A percentile compares a stretch with the other conserved stretches of the same genome.
Conservation (phyloP, 1,284 basidiomycete genomes). For the Cutaneotrichosporon sp. region DNA sequence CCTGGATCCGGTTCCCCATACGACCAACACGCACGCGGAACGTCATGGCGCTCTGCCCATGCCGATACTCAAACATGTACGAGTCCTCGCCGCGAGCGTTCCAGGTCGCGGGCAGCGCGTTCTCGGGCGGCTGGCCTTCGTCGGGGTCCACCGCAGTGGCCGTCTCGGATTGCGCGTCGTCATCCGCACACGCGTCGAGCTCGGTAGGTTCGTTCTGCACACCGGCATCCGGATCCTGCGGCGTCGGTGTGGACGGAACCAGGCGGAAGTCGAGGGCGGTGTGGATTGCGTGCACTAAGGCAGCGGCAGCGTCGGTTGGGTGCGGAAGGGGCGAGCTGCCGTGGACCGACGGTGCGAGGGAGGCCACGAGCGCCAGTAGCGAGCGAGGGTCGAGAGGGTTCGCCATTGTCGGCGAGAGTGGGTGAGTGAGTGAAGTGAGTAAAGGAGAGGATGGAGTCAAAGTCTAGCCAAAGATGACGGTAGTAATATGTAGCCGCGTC, state of each 20-base stretch:
- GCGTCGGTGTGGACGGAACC: constrained; percentile 15
- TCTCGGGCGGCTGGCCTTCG: constrained; percentile 21
- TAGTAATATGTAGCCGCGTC: background rate
- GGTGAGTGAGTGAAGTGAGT: constrained; percentile 1
- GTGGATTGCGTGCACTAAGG: constrained; percentile 54
- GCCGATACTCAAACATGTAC: constrained; percentile 53
- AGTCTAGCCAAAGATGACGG: background rate
- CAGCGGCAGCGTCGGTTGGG: constrained; percentile 50
- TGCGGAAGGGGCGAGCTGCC: constrained; percentile 36
- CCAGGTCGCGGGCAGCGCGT: constrained; percentile 34
- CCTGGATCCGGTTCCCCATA: constrained; percentile 52
- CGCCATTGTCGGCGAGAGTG: constrained; percentile 27
- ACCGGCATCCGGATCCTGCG: background rate
- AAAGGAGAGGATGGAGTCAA: too few relatives aligned
- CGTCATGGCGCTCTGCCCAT: constrained; percentile 51
- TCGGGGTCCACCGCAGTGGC: constrained; percentile 47
- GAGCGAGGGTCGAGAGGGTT: constrained; percentile 32
- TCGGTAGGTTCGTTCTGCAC: background rate
- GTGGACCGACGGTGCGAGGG: constrained; percentile 29
- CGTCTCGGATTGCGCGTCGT: constrained; percentile 42
- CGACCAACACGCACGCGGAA: constrained; percentile 53
- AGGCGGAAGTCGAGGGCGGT: constrained; percentile 52
- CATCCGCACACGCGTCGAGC: constrained; percentile 16
- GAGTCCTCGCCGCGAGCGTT: constrained; percentile 44
- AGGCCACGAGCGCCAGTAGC: constrained; percentile 31